Percentiles rank a stretch among this genome's conserved stretches.
Conservation (phyloP, 148 eudicot genomes). For the Heliosperma pusillum region DNA sequence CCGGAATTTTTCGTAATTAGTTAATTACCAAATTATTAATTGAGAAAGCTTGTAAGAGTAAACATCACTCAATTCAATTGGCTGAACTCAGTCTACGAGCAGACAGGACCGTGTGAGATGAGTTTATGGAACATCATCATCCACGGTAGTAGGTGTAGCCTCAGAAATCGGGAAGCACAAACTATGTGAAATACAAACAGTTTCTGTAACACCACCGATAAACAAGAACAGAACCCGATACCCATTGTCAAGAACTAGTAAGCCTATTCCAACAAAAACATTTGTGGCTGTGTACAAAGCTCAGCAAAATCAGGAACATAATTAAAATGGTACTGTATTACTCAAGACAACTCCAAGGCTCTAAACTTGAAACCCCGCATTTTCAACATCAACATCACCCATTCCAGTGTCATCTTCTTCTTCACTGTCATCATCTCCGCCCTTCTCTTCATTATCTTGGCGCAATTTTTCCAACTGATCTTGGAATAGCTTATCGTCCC, state of each 20-base stretch:
- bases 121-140: no score
- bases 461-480: constrained; percentile 58
- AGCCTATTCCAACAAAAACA: background rate
- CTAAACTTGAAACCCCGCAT: constrained; percentile 33
- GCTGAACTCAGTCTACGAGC: no score
- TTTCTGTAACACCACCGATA: background rate
- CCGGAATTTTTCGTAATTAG: no score
- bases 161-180: no score
- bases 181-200: background rate
- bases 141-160: no score
- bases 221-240: background rate
- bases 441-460: constrained; percentile 53
- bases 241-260: background rate
- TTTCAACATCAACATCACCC: constrained; percentile 76
- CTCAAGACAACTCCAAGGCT: background rate
- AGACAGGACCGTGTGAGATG: no score
- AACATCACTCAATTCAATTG: no score
- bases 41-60: no score
- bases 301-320: constrained; percentile 16
- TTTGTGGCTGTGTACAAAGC: constrained; percentile 21
- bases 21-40: no score
- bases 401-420: constrained; percentile 88
- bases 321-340: background rate
- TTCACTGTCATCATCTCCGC: constrained; percentile 72
- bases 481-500: constrained; percentile 66